These are phyloP conservation scores for Phytophthora meadii DNA, from an alignment of 352 stramenopile species.

Conservation along the genomic window DNA sequence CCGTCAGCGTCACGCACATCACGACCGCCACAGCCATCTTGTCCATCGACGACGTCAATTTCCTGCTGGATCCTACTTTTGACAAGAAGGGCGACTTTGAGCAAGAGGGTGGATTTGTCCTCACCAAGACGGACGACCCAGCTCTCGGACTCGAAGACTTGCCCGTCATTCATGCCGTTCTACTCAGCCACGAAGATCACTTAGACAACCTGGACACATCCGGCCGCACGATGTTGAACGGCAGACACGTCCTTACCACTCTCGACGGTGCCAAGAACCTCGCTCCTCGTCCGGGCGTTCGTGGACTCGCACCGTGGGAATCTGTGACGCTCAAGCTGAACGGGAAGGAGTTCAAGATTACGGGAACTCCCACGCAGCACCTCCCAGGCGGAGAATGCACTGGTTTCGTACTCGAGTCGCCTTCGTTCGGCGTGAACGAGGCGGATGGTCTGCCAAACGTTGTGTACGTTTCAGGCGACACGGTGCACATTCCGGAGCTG, in stretches of 20 bases:
- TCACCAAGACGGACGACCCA: too few relatives aligned
- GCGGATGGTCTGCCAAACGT: conserved; percentile 36
- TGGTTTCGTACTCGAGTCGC: conserved; percentile 46
- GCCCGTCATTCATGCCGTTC: neutral
- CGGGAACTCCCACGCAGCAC: conserved; percentile 46
- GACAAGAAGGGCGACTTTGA: too few relatives aligned
- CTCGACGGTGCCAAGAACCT: too few relatives aligned
- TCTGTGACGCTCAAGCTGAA: conserved; percentile 31
- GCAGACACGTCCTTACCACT: conserved; percentile 48
- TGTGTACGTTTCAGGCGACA: conserved; percentile 36
- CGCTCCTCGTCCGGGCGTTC: conserved; percentile 37
- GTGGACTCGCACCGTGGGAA: conserved; percentile 41
- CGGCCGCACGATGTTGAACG: conserved; percentile 43
- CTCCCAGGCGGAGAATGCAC: conserved; percentile 40
- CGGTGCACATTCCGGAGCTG: conserved; percentile 41
- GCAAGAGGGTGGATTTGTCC: too few relatives aligned
- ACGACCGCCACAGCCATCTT: conserved; percentile 44
- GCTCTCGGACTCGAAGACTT: too few relatives aligned
- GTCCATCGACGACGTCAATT: conserved; percentile 51
- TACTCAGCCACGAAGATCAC: conserved; percentile 52
- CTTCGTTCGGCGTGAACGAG: conserved; percentile 37
- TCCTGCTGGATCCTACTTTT: conserved; percentile 40
- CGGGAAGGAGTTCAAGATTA: conserved; percentile 50
- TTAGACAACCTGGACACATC: conserved; percentile 46
- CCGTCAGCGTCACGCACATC: conserved; percentile 50